These are phyloP conservation scores for Paspalum vaginatum DNA, from an alignment of 176 grass and related monocot species.

Conservation along the genomic window DNA sequence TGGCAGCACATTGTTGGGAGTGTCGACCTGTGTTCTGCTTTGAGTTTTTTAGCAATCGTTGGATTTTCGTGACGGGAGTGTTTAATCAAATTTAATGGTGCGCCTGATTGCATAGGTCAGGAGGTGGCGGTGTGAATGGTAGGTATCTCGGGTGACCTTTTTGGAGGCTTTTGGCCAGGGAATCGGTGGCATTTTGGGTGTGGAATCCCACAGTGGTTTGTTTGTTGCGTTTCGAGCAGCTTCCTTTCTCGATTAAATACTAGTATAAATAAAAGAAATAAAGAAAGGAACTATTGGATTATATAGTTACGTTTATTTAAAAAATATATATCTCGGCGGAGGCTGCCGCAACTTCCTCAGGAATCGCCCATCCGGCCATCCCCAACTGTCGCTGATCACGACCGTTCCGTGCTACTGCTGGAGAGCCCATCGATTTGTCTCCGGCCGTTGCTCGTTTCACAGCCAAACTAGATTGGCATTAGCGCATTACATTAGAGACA, in stretches of 20 bases:
- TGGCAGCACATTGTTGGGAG: too few species aligned
- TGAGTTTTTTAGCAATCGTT: background rate
- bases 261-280: too few species aligned
- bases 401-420: background rate
- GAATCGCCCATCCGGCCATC: background rate
- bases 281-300: background rate
- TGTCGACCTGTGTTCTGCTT: too few species aligned
- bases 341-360: background rate
- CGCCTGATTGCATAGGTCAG: background rate
- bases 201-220: slow-evolving; percentile 37
- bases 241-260: background rate
- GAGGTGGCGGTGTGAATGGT: background rate
- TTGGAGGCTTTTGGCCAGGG: slow-evolving; percentile 47
- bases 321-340: background rate
- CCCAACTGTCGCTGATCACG: background rate
- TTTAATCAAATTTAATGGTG: background rate
- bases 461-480: background rate
- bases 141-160: background rate
- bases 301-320: background rate
- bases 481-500: background rate
- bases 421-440: background rate
- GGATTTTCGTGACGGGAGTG: background rate
- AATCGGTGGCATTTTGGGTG: slow-evolving; percentile 45
- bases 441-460: background rate
- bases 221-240: background rate